Evolutionary conservation across 345 rosid species (phyloP).

Genomic region (Firmiana major): DNA sequence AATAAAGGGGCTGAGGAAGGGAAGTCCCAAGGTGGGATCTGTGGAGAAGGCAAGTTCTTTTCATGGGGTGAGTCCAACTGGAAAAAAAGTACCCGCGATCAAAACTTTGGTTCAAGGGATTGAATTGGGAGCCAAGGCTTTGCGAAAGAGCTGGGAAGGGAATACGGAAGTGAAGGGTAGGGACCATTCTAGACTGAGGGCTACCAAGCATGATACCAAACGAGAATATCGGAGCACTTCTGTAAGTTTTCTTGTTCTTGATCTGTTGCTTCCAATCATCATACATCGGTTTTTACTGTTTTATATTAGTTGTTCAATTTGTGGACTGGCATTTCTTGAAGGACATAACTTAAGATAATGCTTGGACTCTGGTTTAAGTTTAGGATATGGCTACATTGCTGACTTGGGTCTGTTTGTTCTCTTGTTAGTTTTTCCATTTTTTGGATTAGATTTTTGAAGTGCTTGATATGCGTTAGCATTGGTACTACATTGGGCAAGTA

Average conservation of each 20-base stretch:
- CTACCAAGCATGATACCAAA: slow-evolving; percentile 42
- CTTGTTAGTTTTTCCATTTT: not conserved
- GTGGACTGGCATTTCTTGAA: not conserved
- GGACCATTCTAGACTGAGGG: slow-evolving; percentile 42
- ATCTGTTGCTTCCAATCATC: not conserved
- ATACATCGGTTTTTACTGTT: not conserved
- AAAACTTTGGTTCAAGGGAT: slow-evolving; percentile 66
- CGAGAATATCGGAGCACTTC: slow-evolving; percentile 53
- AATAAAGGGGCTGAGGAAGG: slow-evolving; percentile 55
- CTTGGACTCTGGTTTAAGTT: not conserved
- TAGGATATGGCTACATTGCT: not conserved
- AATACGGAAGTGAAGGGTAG: slow-evolving; percentile 60
- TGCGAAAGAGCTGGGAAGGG: slow-evolving; percentile 99
- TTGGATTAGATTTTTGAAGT: not conserved
- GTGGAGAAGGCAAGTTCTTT: slow-evolving; percentile 50
- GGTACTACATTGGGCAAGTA: not conserved
- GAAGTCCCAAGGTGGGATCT: slow-evolving; percentile 41
- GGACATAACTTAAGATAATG: not conserved
- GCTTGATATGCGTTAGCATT: not conserved
- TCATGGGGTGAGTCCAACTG: slow-evolving; percentile 44
- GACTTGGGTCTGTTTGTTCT: not conserved
- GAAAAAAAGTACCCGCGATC: slow-evolving; percentile 53
- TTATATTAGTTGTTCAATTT: not conserved
- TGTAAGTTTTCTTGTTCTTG: slow-evolving; percentile 44
- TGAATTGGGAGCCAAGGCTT: slow-evolving; percentile 81